Evolutionary conservation across 371 early-diverging fungal genomes (phyloP).

Genomic region (Mortierella sp.): DNA sequence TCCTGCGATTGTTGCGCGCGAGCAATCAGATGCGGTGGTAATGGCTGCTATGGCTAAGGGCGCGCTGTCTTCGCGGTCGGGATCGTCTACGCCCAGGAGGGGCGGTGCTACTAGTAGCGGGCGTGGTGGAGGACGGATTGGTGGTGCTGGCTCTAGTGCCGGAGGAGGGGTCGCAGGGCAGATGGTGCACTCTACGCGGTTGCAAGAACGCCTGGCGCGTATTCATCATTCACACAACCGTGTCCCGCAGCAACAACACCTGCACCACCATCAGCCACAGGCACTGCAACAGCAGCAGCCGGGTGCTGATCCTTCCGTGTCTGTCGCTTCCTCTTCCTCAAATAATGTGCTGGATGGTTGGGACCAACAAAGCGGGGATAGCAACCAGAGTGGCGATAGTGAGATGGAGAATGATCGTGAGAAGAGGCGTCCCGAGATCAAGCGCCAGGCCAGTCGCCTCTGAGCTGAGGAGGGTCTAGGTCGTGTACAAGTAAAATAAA

Average conservation of each 20-base stretch:
- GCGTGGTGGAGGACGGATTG: not conserved
- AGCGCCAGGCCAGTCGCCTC: constrained; percentile 27
- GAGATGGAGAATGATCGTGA: constrained; percentile 18
- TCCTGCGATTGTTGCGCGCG: not conserved
- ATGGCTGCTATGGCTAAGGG: not conserved
- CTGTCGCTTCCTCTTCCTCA: not conserved
- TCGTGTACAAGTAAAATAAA: not conserved
- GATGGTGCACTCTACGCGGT: not conserved
- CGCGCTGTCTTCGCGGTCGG: not conserved
- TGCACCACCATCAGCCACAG: not conserved
- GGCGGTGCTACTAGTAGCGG: not conserved
- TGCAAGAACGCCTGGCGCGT: constrained; percentile 2
- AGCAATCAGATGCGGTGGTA: not conserved
- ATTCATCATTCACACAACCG: not conserved
- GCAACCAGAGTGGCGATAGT: constrained; percentile 31
- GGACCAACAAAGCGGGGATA: constrained; percentile 5
- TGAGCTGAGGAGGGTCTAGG: not conserved
- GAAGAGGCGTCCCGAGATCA: constrained; percentile 4
- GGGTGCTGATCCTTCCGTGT: not conserved
- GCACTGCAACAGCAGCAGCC: not conserved
- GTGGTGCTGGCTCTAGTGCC: not conserved
- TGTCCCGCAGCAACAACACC: not conserved
- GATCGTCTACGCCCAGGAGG: not conserved
- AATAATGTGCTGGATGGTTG: not conserved
- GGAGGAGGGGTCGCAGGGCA: not conserved